These are phyloP conservation scores for Amaranthus cruentus DNA, from an alignment of 148 eudicot genomes.

Conservation along the genomic window DNA sequence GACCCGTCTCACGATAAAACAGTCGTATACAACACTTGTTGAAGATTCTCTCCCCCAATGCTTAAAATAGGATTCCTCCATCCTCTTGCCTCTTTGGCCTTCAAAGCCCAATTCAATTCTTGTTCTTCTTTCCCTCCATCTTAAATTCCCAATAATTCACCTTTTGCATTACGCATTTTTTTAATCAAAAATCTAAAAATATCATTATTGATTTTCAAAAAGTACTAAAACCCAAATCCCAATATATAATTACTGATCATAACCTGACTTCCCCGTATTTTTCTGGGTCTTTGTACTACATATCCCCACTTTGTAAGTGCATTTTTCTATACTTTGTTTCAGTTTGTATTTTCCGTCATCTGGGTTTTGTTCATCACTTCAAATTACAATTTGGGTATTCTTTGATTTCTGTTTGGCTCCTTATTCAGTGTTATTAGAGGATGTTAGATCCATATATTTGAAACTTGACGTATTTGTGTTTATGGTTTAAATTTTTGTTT, in stretches of 20 bases:
- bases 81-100: slow-evolving; percentile 13
- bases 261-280: slow-evolving; percentile 1
- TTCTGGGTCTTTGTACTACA: slow-evolving; percentile 11
- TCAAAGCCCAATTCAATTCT: slow-evolving; percentile 7
- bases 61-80: slow-evolving; percentile 9
- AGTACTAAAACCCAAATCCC: slow-evolving; percentile 13
- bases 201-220: not conserved
- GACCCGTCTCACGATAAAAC: too few species aligned
- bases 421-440: not conserved
- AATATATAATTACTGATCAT: slow-evolving; percentile 8
- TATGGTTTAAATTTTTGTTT: not conserved
- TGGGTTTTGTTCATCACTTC: slow-evolving; percentile 23
- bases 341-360: slow-evolving; percentile 7
- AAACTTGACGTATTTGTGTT: not conserved
- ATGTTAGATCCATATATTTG: slow-evolving; percentile 11
- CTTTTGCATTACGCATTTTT: not conserved
- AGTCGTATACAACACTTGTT: too few species aligned
- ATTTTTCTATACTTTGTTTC: not conserved
- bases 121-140: not conserved
- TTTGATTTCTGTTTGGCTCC: slow-evolving; percentile 4
- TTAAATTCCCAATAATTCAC: not conserved
- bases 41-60: not conserved
- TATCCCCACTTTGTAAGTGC: slow-evolving; percentile 16
- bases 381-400: slow-evolving; percentile 23
- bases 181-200: slow-evolving; percentile 14